phyloP scores from a whole-genome alignment of 805 yeast genomes.

The Candida boidinii region DNA sequence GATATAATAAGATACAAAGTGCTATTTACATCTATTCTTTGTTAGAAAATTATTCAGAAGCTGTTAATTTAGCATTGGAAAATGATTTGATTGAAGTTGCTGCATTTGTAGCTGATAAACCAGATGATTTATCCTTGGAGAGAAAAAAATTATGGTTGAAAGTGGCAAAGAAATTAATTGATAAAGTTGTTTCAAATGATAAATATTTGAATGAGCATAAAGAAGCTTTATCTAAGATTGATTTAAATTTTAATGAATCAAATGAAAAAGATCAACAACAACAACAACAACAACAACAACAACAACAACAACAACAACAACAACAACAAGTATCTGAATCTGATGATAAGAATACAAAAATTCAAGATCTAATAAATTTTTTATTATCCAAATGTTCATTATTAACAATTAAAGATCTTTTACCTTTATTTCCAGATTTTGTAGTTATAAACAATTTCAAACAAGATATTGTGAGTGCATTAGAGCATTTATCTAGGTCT shows the following conservation, averaged over 20 bases:
- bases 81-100: constrained; percentile 53
- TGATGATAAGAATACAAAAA: constrained; percentile 21
- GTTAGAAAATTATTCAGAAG: constrained; percentile 68
- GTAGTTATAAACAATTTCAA: constrained; percentile 75
- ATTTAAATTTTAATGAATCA: constrained; percentile 3
- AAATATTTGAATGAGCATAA: constrained; percentile 16
- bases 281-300: no score
- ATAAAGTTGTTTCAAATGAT: constrained; percentile 21
- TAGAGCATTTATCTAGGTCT: constrained; percentile 61
- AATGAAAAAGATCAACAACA: constrained; percentile 5
- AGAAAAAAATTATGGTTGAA: constrained; percentile 70
- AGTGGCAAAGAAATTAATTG: constrained; percentile 44
- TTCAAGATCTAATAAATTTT: constrained; percentile 25
- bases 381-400: constrained; percentile 36
- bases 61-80: constrained; percentile 64
- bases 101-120: constrained; percentile 45
- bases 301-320: no score
- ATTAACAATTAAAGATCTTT: constrained; percentile 66
- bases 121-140: constrained; percentile 33
- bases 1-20: constrained; percentile 46
- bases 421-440: constrained; percentile 81
- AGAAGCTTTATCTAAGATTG: constrained; percentile 8
- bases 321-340: no score
- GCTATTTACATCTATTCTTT: constrained; percentile 69
- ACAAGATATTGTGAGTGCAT: constrained; percentile 71